Conservation (phyloP, 192 early-diverging fungal species). For the Paraglomus occultum region DNA sequence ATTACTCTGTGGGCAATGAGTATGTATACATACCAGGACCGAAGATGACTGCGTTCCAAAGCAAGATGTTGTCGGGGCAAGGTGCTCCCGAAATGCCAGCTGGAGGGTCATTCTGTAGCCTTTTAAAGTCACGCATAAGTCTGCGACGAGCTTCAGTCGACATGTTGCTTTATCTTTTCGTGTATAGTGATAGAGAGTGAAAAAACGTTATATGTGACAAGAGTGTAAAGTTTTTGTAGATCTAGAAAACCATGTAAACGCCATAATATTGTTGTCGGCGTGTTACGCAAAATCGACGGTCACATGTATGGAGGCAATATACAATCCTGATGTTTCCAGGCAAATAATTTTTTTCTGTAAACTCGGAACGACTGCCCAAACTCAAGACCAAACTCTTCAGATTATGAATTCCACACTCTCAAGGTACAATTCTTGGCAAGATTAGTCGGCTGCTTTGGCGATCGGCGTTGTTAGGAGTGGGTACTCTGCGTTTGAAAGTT, state of each 20-base stretch:
- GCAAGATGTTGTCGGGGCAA: conserved; percentile 93
- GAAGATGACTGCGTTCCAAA: conserved; percentile 99
- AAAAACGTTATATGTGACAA: background rate
- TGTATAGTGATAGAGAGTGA: background rate
- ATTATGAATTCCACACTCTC: too few relatives aligned
- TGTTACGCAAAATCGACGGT: too few relatives aligned
- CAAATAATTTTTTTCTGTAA: too few relatives aligned
- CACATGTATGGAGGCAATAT: too few relatives aligned
- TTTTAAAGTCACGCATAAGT: conserved; percentile 98
- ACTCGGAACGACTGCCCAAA: too few relatives aligned
- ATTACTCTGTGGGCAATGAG: background rate
- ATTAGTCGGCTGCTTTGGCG: too few relatives aligned
- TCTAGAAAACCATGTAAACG: too few relatives aligned
- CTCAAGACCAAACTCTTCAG: too few relatives aligned
- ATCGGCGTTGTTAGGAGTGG: too few relatives aligned
- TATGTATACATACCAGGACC: conserved; percentile 59
- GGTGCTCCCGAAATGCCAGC: conserved; percentile 87
- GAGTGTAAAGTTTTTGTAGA: background rate
- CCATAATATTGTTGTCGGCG: too few relatives aligned
- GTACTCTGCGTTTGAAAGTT: background rate
- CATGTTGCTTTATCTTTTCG: conserved; percentile 51
- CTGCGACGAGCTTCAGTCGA: conserved; percentile 92
- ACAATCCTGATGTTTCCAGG: too few relatives aligned
- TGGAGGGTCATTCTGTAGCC: conserved; percentile 91
- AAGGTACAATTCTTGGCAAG: too few relatives aligned